Evolutionary conservation across 306 rosid genomes (phyloP).

Genomic region (Begonia loranthoides): DNA sequence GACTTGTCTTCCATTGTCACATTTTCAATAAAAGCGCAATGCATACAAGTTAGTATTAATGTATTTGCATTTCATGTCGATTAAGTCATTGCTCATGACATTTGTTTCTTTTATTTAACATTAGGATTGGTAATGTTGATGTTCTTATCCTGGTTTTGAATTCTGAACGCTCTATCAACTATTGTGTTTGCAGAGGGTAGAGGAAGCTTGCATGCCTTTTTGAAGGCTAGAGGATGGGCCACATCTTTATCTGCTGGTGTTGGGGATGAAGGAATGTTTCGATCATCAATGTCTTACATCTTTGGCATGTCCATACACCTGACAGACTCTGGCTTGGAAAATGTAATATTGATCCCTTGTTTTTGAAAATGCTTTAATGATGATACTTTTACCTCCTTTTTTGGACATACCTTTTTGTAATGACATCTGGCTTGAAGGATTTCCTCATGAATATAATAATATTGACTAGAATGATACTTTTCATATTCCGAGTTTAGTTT

Average conservation of each 20-base stretch:
- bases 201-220: conserved; percentile 79
- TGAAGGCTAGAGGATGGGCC: conserved; percentile 85
- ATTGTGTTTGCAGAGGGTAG: conserved; percentile 60
- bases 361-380: background rate
- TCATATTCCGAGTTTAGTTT: too few species aligned
- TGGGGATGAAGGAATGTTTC: conserved; percentile 70
- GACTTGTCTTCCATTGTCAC: background rate
- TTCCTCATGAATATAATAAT: too few species aligned
- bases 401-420: too few species aligned
- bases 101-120: background rate
- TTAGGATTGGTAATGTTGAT: background rate
- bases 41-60: too few species aligned
- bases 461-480: too few species aligned
- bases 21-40: background rate
- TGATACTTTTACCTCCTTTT: too few species aligned
- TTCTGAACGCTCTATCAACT: too few species aligned
- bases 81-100: too few species aligned
- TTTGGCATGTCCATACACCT: conserved; percentile 72
- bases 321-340: conserved; percentile 85
- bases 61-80: background rate
- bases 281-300: conserved; percentile 63
- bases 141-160: too few species aligned
- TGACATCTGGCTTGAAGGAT: too few species aligned
- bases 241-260: conserved; percentile 84
- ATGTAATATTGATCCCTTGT: conserved; percentile 30